Conservation (phyloP, 345 rosid species). For the Citrus glauca region DNA sequence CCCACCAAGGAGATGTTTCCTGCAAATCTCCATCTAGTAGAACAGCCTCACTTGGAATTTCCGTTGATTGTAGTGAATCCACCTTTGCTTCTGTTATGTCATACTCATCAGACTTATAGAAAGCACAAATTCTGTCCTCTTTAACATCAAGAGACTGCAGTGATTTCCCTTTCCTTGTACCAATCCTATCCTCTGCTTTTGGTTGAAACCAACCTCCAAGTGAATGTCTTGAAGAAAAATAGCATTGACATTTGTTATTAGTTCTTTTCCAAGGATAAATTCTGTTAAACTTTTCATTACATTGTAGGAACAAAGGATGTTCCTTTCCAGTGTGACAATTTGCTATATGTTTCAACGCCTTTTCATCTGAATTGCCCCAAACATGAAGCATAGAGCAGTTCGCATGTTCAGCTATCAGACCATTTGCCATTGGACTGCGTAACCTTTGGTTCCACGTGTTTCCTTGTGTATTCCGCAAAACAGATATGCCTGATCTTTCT, state of each 20-base stretch:
- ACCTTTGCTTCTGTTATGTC: constrained; percentile 53
- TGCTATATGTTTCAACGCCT: constrained; percentile 14
- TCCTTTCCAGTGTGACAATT: constrained; percentile 25
- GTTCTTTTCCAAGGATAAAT: constrained; percentile 9
- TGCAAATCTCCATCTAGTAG: constrained; percentile 42
- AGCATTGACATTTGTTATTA: constrained; percentile 28
- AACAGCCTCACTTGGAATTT: constrained; percentile 53
- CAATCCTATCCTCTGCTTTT: constrained; percentile 13
- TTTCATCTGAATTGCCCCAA: constrained; percentile 20
- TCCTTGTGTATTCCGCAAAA: constrained; percentile 25
- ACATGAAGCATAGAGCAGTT: constrained; percentile 12
- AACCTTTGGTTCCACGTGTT: constrained; percentile 22
- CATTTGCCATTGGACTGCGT: constrained; percentile 19
- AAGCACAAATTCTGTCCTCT: constrained; percentile 38
- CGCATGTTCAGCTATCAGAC: constrained; percentile 26
- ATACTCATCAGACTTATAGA: constrained; percentile 82
- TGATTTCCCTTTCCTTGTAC: constrained; percentile 8
- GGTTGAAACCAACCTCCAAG: constrained; percentile 23
- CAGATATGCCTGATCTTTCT: constrained; percentile 21
- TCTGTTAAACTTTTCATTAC: constrained; percentile 21
- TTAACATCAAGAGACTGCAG: constrained; percentile 15
- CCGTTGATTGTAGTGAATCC: constrained; percentile 47
- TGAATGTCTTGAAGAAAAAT: constrained; percentile 18
- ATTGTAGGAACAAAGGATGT: constrained; percentile 19
- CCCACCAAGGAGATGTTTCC: constrained; percentile 69